A percentile compares a stretch with the other conserved stretches of the same genome.
Evolutionary conservation across 129 eudicot species (phyloP).

Genomic region (Logfia minima): DNA sequence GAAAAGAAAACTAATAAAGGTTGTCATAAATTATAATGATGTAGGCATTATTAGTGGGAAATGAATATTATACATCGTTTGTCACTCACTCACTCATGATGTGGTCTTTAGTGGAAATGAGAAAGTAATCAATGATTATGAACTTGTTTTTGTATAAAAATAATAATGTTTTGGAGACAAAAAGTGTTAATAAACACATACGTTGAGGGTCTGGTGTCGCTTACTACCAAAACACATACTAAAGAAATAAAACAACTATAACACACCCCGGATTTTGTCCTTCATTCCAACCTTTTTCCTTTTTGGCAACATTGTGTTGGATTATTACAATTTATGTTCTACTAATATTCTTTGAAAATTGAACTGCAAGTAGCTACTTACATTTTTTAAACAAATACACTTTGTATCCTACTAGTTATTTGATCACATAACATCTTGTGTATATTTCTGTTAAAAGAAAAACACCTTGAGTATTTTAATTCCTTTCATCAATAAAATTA

Average conservation of each 20-base stretch:
- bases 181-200: constrained; percentile 8
- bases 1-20: too few species aligned
- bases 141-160: not conserved
- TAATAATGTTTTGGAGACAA: not conserved
- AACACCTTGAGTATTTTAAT: too few species aligned
- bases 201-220: constrained; percentile 7
- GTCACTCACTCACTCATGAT: not conserved
- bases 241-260: not conserved
- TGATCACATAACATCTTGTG: too few species aligned
- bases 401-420: too few species aligned
- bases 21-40: not conserved
- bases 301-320: constrained; percentile 8
- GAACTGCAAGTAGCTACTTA: too few species aligned
- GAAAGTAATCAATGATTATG: constrained; percentile 1
- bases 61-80: too few species aligned
- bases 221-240: constrained; percentile 4
- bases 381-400: too few species aligned
- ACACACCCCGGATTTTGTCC: constrained; percentile 14
- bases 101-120: not conserved
- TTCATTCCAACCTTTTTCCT: not conserved
- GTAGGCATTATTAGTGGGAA: constrained; percentile 3
- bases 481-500: too few species aligned
- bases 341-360: not conserved
- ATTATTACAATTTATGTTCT: not conserved
- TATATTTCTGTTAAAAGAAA: too few species aligned